These are phyloP conservation scores for Gnaphalium uliginosum DNA, from an alignment of 129 eudicot genomes.

Conservation along the genomic window DNA sequence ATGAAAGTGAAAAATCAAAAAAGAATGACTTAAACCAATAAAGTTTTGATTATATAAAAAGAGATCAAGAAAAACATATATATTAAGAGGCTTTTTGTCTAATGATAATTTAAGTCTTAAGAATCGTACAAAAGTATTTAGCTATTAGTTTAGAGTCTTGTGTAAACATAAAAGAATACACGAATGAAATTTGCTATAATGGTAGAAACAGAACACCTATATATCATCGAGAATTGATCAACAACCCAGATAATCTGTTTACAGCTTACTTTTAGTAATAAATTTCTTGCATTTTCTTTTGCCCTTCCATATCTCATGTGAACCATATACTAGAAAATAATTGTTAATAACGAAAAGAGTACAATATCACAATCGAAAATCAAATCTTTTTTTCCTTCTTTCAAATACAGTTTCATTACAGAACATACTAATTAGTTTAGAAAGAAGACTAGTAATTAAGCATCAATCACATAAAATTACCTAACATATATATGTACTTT, in stretches of 20 bases:
- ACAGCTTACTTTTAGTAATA: too few relatives aligned
- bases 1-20: background rate
- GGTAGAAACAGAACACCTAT: too few relatives aligned
- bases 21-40: background rate
- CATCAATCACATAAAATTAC: background rate
- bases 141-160: too few relatives aligned
- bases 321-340: background rate
- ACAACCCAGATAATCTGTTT: too few relatives aligned
- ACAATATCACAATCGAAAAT: background rate
- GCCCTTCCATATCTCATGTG: background rate
- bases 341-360: too few relatives aligned
- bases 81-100: background rate
- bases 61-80: background rate
- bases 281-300: constrained; percentile 4
- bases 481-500: background rate
- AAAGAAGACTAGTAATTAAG: background rate
- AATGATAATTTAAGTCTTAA: too few relatives aligned
- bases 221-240: too few relatives aligned
- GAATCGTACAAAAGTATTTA: too few relatives aligned
- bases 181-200: too few relatives aligned
- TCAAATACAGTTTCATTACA: background rate
- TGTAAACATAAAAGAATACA: too few relatives aligned
- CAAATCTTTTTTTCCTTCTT: background rate
- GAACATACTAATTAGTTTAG: too few relatives aligned
- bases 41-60: background rate